These are phyloP conservation scores for Ceratocystis cubensis DNA, from an alignment of 2,329 filamentous ascomycete genomes.

Conservation along the genomic window DNA sequence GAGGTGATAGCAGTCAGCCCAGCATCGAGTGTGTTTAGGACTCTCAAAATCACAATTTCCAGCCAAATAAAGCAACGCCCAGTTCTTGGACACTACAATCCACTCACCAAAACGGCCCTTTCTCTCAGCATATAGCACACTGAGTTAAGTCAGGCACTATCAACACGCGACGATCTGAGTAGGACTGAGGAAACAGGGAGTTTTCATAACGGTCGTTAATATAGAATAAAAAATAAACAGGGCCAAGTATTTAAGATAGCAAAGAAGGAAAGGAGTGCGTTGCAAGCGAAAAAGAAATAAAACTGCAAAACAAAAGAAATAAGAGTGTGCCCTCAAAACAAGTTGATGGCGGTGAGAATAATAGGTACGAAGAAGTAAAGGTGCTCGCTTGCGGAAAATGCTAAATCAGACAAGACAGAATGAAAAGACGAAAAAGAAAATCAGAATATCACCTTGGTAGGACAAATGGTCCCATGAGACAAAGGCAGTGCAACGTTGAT, in stretches of 20 bases:
- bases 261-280: background rate
- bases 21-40: background rate
- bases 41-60: background rate
- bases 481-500: no score
- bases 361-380: background rate
- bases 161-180: background rate
- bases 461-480: background rate
- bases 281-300: background rate
- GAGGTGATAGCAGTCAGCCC: background rate
- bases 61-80: background rate
- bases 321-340: background rate
- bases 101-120: background rate
- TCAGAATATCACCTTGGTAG: background rate
- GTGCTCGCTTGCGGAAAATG: constrained; percentile 15
- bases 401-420: constrained; percentile 8
- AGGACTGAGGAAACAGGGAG: background rate
- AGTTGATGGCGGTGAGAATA: background rate
- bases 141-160: background rate
- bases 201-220: constrained; percentile 17
- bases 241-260: background rate
- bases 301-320: constrained; percentile 1
- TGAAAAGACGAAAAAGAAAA: background rate
- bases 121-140: background rate
- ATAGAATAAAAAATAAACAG: constrained; percentile 3
- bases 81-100: background rate